Percentiles rank a stretch among this genome's conserved stretches.
phyloP scores from a whole-genome alignment of 768 basidiomycete species.

The Termitomyces eurrhizus region DNA sequence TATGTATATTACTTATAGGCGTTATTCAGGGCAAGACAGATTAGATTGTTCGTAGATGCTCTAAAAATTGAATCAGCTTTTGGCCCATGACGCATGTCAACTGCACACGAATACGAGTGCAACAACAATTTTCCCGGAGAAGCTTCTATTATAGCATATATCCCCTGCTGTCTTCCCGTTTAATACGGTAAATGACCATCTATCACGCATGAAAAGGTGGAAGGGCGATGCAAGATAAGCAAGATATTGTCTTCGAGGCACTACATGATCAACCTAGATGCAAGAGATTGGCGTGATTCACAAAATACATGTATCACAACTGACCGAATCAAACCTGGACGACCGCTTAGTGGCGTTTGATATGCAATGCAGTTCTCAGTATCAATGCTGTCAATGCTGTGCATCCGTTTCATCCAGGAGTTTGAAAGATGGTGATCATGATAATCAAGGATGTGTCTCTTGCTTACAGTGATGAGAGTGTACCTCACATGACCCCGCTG shows the following conservation, averaged over 20 bases:
- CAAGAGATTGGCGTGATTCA: background rate
- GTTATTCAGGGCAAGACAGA: slow-evolving; percentile 16
- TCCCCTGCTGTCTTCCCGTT: too few species aligned
- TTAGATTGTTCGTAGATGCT: slow-evolving; percentile 12
- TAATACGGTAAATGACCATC: background rate
- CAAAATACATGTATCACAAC: too few species aligned
- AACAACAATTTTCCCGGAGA: background rate
- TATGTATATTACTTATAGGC: background rate
- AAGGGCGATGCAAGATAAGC: background rate
- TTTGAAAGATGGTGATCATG: background rate
- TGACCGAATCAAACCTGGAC: background rate
- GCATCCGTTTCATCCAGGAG: slow-evolving; percentile 2
- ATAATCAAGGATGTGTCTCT: background rate
- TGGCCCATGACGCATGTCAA: background rate
- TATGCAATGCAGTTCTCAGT: background rate
- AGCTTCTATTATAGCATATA: background rate
- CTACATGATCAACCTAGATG: background rate
- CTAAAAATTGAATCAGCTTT: slow-evolving; percentile 5
- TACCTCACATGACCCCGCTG: slow-evolving; percentile 12
- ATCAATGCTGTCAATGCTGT: background rate
- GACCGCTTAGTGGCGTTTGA: background rate
- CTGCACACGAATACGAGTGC: background rate
- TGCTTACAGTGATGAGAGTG: background rate
- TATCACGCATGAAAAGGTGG: background rate
- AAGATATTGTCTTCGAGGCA: background rate